These are phyloP conservation scores for Neurospora sp. DNA, from an alignment of 495 filamentous ascomycete species.

Conservation along the genomic window DNA sequence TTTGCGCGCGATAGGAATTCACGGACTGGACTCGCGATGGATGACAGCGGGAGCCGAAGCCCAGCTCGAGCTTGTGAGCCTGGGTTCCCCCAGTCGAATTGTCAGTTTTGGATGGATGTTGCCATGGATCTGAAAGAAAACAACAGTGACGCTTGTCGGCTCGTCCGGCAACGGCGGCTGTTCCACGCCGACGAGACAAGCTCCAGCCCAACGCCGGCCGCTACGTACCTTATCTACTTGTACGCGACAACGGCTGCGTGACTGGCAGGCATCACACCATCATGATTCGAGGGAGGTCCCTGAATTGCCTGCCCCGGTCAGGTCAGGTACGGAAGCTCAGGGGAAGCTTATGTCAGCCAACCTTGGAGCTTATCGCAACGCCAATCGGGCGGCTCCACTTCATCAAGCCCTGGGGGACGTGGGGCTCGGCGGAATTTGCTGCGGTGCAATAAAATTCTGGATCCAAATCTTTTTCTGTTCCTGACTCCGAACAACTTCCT, in stretches of 20 bases:
- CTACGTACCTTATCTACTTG: neutral
- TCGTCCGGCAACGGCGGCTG: neutral
- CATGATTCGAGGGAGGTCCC: neutral
- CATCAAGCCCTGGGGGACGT: neutral
- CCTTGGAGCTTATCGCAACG: neutral
- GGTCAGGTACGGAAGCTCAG: neutral
- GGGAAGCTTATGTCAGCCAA: neutral
- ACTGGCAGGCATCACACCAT: neutral
- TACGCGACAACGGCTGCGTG: neutral
- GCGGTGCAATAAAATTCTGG: neutral
- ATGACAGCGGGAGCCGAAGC: neutral
- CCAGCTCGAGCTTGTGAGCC: neutral
- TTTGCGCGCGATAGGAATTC: neutral
- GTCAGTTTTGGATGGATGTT: neutral
- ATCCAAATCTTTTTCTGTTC: neutral
- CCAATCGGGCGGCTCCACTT: neutral
- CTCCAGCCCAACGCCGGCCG: neutral
- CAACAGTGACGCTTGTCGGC: neutral
- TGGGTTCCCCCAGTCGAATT: neutral
- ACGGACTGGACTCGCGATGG: neutral
- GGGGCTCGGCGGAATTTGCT: neutral
- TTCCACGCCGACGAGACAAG: neutral
- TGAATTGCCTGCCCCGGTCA: neutral
- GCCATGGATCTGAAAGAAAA: neutral
- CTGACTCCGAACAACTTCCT: neutral